A percentile compares a stretch with the other conserved stretches of the same genome.
Evolutionary conservation across 257 asterid species (phyloP).

Genomic region (Nicotiana sylvestris): DNA sequence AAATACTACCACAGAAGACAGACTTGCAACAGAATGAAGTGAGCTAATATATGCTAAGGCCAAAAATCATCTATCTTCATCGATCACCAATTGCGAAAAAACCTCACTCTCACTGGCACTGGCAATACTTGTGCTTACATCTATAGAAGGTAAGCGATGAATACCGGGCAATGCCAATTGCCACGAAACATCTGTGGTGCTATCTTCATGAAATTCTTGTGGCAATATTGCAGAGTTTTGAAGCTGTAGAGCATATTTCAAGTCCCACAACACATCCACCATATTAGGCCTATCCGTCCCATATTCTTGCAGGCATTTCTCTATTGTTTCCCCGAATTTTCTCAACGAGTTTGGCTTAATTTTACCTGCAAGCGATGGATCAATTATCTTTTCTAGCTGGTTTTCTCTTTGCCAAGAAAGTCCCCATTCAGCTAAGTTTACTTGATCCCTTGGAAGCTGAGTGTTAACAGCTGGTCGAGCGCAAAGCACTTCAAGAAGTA

Average conservation of each 20-base stretch:
- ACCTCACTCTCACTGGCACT: constrained; percentile 25
- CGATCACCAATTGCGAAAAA: constrained; percentile 32
- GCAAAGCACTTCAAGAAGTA: constrained; percentile 58
- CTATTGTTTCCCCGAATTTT: constrained; percentile 44
- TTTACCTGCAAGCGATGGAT: constrained; percentile 43
- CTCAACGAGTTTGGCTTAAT: constrained; percentile 43
- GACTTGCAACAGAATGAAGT: background rate
- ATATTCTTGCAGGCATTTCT: constrained; percentile 43
- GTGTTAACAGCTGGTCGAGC: constrained; percentile 44
- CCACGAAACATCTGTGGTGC: constrained; percentile 37
- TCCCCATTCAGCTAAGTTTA: constrained; percentile 63
- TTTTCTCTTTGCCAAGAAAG: constrained; percentile 35
- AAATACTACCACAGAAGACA: background rate
- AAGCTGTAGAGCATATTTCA: constrained; percentile 43
- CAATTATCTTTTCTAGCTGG: constrained; percentile 36
- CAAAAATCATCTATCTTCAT: constrained; percentile 36
- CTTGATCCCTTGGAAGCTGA: constrained; percentile 32
- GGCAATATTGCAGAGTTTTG: constrained; percentile 28
- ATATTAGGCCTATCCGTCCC: constrained; percentile 49
- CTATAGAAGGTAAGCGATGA: constrained; percentile 30
- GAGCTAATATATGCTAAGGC: background rate
- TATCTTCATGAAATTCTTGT: constrained; percentile 27
- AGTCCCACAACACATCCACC: constrained; percentile 68
- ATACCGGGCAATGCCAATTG: constrained; percentile 26
- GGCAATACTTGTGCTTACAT: constrained; percentile 11